These are phyloP conservation scores for Ustilago tritici DNA, from an alignment of 1,284 basidiomycete species.

Conservation along the genomic window DNA sequence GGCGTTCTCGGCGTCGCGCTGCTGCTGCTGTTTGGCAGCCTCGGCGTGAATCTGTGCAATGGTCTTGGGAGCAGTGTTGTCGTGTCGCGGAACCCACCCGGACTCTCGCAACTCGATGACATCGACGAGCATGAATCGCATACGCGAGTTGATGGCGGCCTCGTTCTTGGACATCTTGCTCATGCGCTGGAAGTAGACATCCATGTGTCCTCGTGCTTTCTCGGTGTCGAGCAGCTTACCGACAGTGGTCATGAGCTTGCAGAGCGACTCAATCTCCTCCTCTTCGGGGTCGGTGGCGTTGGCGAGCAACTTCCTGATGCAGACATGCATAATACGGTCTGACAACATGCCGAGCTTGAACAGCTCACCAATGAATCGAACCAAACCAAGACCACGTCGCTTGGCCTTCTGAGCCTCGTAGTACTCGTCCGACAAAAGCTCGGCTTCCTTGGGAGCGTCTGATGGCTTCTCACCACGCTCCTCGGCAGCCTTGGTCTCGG, in stretches of 20 bases:
- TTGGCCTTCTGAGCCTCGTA: slow-evolving; percentile 96
- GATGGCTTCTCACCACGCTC: slow-evolving; percentile 67
- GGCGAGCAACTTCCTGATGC: slow-evolving; percentile 90
- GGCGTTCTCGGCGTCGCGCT: slow-evolving; percentile 53
- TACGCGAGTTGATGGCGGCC: slow-evolving; percentile 82
- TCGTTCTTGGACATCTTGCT: slow-evolving; percentile 80
- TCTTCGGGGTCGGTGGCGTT: slow-evolving; percentile 95
- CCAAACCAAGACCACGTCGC: slow-evolving; percentile 93
- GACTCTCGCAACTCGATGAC: slow-evolving; percentile 87
- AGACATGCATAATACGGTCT: slow-evolving; percentile 94
- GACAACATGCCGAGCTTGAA: slow-evolving; percentile 97
- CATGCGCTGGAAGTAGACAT: slow-evolving; percentile 93
- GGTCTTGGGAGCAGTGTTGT: slow-evolving; percentile 83
- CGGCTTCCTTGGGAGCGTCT: slow-evolving; percentile 70
- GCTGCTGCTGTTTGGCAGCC: slow-evolving; percentile 72
- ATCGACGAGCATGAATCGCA: slow-evolving; percentile 96
- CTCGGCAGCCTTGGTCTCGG: slow-evolving; percentile 75
- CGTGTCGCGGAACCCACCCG: slow-evolving; percentile 82
- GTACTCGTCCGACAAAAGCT: slow-evolving; percentile 90
- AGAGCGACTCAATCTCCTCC: slow-evolving; percentile 95
- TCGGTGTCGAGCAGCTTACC: slow-evolving; percentile 80
- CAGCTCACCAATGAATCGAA: slow-evolving; percentile 96
- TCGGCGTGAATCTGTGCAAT: slow-evolving; percentile 89
- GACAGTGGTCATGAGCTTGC: slow-evolving; percentile 90
- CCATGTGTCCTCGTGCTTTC: slow-evolving; percentile 86